These are phyloP conservation scores for Amphichorda felina DNA, from an alignment of 2,329 filamentous ascomycete species.

Conservation along the genomic window DNA sequence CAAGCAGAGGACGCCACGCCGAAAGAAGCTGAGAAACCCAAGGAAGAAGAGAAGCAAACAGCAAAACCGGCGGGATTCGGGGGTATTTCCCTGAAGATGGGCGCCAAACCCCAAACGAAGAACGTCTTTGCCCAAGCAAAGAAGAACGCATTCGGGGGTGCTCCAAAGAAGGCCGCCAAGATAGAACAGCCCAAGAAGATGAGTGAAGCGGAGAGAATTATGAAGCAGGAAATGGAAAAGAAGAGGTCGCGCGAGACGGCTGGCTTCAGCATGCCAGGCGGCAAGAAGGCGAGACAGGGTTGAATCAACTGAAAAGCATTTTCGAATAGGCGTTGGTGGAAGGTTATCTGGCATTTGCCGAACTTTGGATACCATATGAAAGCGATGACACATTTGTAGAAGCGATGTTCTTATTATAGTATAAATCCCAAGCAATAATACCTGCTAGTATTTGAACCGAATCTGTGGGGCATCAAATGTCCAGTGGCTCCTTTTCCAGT, in stretches of 20 bases:
- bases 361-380: not conserved
- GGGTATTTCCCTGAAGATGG: slow-evolving; percentile 52
- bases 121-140: slow-evolving; percentile 60
- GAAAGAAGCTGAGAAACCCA: not conserved
- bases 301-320: not conserved
- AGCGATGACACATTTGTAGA: not conserved
- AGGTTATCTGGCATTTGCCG: too few species aligned
- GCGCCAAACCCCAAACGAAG: slow-evolving; percentile 53
- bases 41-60: slow-evolving; percentile 7
- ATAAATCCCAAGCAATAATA: too few species aligned
- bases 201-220: slow-evolving; percentile 79
- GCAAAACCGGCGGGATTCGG: slow-evolving; percentile 20
- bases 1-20: slow-evolving; percentile 4
- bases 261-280: slow-evolving; percentile 31
- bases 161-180: slow-evolving; percentile 47
- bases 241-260: slow-evolving; percentile 44
- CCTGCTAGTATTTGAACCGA: too few species aligned
- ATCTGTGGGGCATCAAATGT: too few species aligned
- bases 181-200: slow-evolving; percentile 65
- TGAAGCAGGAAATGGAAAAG: slow-evolving; percentile 71
- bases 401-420: too few species aligned
- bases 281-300: slow-evolving; percentile 36
- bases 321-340: too few species aligned
- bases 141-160: slow-evolving; percentile 55
- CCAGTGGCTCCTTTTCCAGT: not conserved